phyloP scores from a whole-genome alignment of 495 filamentous ascomycete genomes.

The Aspergillus nidulans region DNA sequence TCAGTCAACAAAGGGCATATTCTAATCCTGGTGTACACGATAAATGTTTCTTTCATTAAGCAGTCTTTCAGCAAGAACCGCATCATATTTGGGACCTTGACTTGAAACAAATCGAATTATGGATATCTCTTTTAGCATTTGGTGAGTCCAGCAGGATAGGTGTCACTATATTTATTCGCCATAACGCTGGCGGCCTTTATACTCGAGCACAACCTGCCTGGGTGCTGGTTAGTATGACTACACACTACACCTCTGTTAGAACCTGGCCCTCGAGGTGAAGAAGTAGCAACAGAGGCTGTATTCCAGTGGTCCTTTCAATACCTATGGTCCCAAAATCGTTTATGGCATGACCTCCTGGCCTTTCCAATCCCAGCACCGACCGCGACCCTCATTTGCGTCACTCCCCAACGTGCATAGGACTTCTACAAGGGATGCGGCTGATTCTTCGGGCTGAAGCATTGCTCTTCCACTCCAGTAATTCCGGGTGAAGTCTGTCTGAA shows the following conservation, averaged over 20 bases:
- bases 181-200: too few relatives aligned
- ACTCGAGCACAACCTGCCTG: too few relatives aligned
- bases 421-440: slow-evolving; percentile 55
- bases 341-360: slow-evolving; percentile 65
- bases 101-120: neutral
- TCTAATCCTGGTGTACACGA: neutral
- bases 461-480: slow-evolving; percentile 64
- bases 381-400: slow-evolving; percentile 47
- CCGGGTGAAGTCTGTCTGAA: slow-evolving; percentile 67
- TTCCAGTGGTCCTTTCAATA: neutral
- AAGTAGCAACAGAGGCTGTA: too few relatives aligned
- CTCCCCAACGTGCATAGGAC: slow-evolving; percentile 29
- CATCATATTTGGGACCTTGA: neutral
- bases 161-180: too few relatives aligned
- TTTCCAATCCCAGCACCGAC: slow-evolving; percentile 74
- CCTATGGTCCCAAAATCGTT: slow-evolving; percentile 3
- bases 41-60: neutral
- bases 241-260: too few relatives aligned
- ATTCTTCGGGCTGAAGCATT: slow-evolving; percentile 57
- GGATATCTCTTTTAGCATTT: too few relatives aligned
- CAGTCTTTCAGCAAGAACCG: neutral
- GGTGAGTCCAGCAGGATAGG: too few relatives aligned
- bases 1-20: neutral
- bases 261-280: too few relatives aligned
- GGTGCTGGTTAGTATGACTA: too few relatives aligned